Base-by-base conservation (phyloP, 75 land plant species). In the Sequoia sempervirens region DNA sequence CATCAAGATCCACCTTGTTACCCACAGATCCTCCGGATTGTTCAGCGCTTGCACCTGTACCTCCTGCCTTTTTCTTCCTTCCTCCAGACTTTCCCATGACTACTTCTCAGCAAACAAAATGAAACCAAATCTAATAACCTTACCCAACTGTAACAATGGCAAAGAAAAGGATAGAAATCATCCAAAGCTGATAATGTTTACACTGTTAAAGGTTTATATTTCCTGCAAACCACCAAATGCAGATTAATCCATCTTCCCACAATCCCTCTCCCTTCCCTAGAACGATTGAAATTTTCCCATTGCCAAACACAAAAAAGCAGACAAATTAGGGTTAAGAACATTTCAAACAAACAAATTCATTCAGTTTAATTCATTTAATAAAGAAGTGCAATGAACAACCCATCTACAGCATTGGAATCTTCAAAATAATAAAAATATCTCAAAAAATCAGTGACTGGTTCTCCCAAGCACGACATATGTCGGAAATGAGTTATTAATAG, bases 11-110 rank as follows among this genome's bases (percentile, higher is more conserved):
- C 72, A 87, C 85, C 46, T 84, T 82, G 47, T 23, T 66, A 13
- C 83, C 46, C 4, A 50, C 36, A 32, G 40, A 41, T 37, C 30
- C 52, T 61, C 47, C 86, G 17, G 69, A 43, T 36, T 38, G 50
- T 20, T 54, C 69, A n/a, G 37, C 72, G 1, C 34, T 28, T 8
- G 40, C 74, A 18, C 20, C 37, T 26, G 26, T 36, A 7, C 38
- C 72, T 61, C 26, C 87, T 34, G 85, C 79, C 83, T 92, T 94
- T 91, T 94, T 94, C 80, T 82, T 94, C 75, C 90, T 87, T 32
- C 88, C 90, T 8, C 94, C 93, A 75, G 96, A 94, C 82, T 92
- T 94, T 83, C 96, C 96, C 96, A 94, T 94, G 18, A 34, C 84
- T 0, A 9, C 61, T 41, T 6, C 82, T 47, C 74, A 53, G 58